These are phyloP conservation scores for Protostelium mycophagum DNA, from an alignment of 78 protist genomes.

Conservation along the genomic window DNA sequence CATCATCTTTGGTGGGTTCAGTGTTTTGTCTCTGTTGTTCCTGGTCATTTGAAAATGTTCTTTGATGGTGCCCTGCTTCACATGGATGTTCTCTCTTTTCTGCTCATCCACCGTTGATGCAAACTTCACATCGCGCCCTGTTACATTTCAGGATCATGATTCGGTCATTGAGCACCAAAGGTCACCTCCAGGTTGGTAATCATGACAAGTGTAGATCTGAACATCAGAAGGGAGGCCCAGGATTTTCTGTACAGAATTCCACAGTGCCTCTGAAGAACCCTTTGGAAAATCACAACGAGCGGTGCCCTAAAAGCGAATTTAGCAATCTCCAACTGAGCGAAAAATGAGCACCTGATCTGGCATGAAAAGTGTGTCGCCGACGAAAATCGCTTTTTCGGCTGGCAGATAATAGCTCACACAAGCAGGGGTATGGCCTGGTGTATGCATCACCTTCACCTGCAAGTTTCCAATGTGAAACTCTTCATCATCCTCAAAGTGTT, in stretches of 20 bases:
- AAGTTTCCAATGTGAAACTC: slow-evolving; percentile 32
- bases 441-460: slow-evolving; percentile 20
- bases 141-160: neutral
- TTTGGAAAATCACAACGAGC: slow-evolving; percentile 76
- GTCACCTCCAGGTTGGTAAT: slow-evolving; percentile 48
- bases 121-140: slow-evolving; percentile 10
- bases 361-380: slow-evolving; percentile 72
- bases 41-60: slow-evolving; percentile 52
- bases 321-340: neutral
- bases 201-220: slow-evolving; percentile 59
- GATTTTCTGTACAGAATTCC: slow-evolving; percentile 42
- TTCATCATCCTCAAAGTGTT: slow-evolving; percentile 34
- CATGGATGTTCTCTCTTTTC: slow-evolving; percentile 33
- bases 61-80: slow-evolving; percentile 26
- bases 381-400: slow-evolving; percentile 43
- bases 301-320: slow-evolving; percentile 30
- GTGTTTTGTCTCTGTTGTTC: slow-evolving; percentile 49
- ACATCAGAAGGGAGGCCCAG: slow-evolving; percentile 24
- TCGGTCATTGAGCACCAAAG: neutral
- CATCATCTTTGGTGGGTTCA: slow-evolving; percentile 32
- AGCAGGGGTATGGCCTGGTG: slow-evolving; percentile 81
- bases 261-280: slow-evolving; percentile 36
- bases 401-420: slow-evolving; percentile 56
- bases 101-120: slow-evolving; percentile 45
- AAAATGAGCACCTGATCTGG: slow-evolving; percentile 32